A percentile compares a stretch with the other conserved stretches of the same genome.
Conservation (phyloP, 2,329 filamentous ascomycete genomes). For the Phoma herbarum region DNA sequence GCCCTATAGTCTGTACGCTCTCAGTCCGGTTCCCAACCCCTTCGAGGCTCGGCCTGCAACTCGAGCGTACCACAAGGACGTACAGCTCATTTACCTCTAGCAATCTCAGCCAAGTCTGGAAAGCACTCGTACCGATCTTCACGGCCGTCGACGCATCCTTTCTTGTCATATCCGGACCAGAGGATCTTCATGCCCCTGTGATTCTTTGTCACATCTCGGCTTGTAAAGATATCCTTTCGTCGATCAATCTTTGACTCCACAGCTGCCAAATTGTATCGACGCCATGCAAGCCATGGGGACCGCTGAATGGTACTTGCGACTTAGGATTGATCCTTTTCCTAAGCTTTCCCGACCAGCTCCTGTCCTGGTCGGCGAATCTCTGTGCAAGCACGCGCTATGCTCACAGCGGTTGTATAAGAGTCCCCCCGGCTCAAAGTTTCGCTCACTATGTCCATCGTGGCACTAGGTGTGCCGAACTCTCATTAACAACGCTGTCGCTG, state of each 20-base stretch:
- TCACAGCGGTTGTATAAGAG: background rate
- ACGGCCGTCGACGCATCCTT: background rate
- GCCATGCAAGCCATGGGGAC: background rate
- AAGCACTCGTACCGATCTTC: background rate
- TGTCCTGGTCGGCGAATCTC: background rate
- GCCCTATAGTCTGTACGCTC: constrained; percentile 3
- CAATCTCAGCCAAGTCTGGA: background rate
- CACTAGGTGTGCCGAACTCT: background rate
- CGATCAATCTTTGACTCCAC: background rate
- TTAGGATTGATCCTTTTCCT: background rate
- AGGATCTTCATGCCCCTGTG: background rate
- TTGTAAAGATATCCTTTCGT: background rate
- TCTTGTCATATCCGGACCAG: background rate
- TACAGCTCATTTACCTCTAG: constrained; percentile 7
- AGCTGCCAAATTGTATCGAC: background rate
- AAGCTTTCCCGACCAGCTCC: background rate
- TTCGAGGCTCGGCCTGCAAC: background rate
- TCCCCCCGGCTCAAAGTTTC: background rate
- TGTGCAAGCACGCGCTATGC: background rate
- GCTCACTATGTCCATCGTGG: background rate
- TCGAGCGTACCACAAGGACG: constrained; percentile 4
- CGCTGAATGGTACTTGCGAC: background rate
- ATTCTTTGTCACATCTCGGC: background rate
- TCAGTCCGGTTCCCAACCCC: background rate
- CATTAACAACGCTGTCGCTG: background rate